phyloP scores from a whole-genome alignment of 2,329 filamentous ascomycete genomes.

The Capronia coronata region DNA sequence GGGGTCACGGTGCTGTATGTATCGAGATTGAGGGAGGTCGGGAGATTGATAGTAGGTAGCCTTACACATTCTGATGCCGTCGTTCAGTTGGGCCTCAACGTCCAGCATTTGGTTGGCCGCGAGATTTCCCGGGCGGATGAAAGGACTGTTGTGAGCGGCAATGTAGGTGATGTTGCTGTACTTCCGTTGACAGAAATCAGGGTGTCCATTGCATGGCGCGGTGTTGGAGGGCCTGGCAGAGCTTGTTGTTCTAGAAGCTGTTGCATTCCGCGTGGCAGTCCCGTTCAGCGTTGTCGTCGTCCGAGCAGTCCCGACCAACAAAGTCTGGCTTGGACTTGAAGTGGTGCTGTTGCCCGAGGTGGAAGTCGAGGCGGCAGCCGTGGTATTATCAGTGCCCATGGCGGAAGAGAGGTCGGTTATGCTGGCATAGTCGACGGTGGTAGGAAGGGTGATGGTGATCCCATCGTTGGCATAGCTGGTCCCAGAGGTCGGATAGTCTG shows the following conservation, averaged over 20 bases:
- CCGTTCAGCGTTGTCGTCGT: conserved; percentile 42
- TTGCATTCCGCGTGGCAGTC: conserved; percentile 43
- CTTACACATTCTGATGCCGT: conserved; percentile 57
- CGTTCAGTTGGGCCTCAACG: conserved; percentile 67
- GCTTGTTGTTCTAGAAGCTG: conserved; percentile 42
- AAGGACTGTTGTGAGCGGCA: conserved; percentile 74
- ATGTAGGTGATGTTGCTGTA: conserved; percentile 79
- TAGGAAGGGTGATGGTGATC: conserved; percentile 29
- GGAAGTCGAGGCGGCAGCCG: conserved; percentile 19
- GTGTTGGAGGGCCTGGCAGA: conserved; percentile 57
- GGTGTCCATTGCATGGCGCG: conserved; percentile 69
- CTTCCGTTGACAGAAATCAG: conserved; percentile 67
- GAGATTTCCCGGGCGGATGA: conserved; percentile 61
- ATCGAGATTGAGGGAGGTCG: too few species aligned
- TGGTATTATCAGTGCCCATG: conserved; percentile 21
- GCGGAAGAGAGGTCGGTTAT: conserved; percentile 24
- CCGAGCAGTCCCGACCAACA: conserved; percentile 37
- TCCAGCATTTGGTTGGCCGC: conserved; percentile 67
- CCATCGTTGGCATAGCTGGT: conserved; percentile 26
- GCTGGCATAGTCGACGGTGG: conserved; percentile 27
- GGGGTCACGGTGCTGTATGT: too few species aligned
- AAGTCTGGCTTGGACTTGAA: conserved; percentile 32
- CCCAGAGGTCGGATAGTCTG: conserved; percentile 25
- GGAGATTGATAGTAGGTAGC: too few species aligned
- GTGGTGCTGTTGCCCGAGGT: conserved; percentile 27